phyloP scores from a whole-genome alignment of 1,284 basidiomycete species.

The Pisolithus thermaeus region DNA sequence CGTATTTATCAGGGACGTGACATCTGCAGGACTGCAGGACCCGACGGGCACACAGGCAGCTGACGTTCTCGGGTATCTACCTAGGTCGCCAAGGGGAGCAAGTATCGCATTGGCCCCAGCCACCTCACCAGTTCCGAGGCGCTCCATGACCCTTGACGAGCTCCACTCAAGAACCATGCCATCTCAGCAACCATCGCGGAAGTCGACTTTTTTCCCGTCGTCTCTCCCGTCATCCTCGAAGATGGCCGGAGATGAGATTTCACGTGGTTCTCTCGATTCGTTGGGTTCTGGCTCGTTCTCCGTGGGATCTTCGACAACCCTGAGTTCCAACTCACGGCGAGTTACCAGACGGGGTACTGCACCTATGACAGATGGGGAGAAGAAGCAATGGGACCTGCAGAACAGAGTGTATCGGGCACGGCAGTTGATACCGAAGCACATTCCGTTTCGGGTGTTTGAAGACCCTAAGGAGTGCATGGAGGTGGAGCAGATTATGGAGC shows the following conservation, averaged over 20 bases:
- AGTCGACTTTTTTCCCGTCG: slow-evolving; percentile 24
- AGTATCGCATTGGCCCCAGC: slow-evolving; percentile 7
- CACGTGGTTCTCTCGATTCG: slow-evolving; percentile 16
- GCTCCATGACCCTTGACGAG: slow-evolving; percentile 9
- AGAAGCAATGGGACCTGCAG: slow-evolving; percentile 52
- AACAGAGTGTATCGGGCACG: slow-evolving; percentile 55
- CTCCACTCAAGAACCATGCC: slow-evolving; percentile 3
- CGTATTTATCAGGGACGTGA: slow-evolving; percentile 77
- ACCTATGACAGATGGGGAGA: slow-evolving; percentile 44
- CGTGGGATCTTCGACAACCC: slow-evolving; percentile 17
- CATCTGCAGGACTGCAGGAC: slow-evolving; percentile 41
- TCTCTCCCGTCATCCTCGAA: slow-evolving; percentile 9
- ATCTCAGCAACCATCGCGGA: slow-evolving; percentile 14
- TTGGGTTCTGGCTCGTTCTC: slow-evolving; percentile 16
- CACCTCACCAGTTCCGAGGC: slow-evolving; percentile 11
- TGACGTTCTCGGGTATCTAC: slow-evolving; percentile 18
- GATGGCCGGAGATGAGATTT: slow-evolving; percentile 4
- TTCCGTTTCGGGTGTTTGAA: slow-evolving; percentile 60
- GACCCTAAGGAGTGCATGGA: slow-evolving; percentile 64
- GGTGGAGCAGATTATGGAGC: slow-evolving; percentile 34
- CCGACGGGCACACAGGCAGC: slow-evolving; percentile 46
- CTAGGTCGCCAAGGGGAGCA: slow-evolving; percentile 6
- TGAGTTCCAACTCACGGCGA: slow-evolving; percentile 10
- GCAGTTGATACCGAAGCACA: slow-evolving; percentile 44
- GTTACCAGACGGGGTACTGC: slow-evolving; percentile 9